Percentiles rank a stretch among this genome's conserved stretches.
Conservation (phyloP, 225 moss, liverwort and hornwort species). For the Physcomitrellopsis africana region DNA sequence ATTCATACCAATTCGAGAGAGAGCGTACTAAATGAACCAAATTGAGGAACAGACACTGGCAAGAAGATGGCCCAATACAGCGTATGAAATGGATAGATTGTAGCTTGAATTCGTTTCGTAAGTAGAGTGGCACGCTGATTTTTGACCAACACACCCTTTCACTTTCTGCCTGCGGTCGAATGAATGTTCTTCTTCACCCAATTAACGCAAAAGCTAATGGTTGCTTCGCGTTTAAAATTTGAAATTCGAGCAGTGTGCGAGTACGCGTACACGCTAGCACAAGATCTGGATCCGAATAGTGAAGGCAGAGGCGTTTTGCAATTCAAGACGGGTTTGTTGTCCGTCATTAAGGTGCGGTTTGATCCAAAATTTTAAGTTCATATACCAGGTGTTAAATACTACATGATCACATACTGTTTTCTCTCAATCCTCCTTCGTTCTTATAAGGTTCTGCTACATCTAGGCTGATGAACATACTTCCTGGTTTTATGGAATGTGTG, state of each 20-base stretch:
- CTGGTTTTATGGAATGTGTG: conserved; percentile 21
- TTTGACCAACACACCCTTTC: conserved; percentile 7
- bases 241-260: conserved; percentile 75
- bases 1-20: too few relatives aligned
- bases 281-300: conserved; percentile 86
- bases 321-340: conserved; percentile 93
- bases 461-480: conserved; percentile 3
- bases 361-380: not conserved
- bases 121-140: conserved; percentile 17
- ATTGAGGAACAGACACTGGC: conserved; percentile 4
- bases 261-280: conserved; percentile 85
- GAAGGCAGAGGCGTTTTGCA: conserved; percentile 94
- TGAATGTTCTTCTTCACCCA: conserved; percentile 19
- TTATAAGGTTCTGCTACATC: not conserved
- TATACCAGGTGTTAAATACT: conserved; percentile 8
- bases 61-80: too few relatives aligned
- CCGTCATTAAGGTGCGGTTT: conserved; percentile 76
- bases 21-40: not conserved
- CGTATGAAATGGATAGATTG: not conserved
- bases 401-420: conserved; percentile 5
- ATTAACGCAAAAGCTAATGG: conserved; percentile 17
- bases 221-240: conserved; percentile 18
- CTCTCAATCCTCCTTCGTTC: not conserved
- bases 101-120: not conserved
- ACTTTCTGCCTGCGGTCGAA: conserved; percentile 11